Base-by-base conservation (phyloP, 257 asterid genomes). In the Salvia miltiorrhiza region DNA sequence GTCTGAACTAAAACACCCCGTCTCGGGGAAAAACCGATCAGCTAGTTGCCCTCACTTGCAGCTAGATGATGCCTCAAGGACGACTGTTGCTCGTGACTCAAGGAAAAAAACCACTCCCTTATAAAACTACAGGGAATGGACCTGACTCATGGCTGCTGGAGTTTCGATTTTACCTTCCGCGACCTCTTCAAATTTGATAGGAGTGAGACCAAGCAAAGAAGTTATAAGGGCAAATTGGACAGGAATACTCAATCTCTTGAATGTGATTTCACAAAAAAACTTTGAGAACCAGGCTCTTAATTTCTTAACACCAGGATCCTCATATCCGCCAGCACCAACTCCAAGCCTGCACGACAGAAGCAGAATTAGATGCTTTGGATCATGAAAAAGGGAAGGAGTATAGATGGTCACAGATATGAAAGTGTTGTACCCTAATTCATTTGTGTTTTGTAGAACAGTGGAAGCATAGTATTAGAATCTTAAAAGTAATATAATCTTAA, bases 61-160 rank as follows among this genome's bases (percentile, higher is more conserved):
- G 81, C 59, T n/a, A 63, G 73, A 45, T 83, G 76, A 60, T 64
- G 76, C 75, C 76, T 81, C 73, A 86, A 76, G 67, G 80, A 79
- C 14, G 85, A 84, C 66, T 73, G 90, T 14, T 90, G 91, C 79
- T 86, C 94, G 3, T 60, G 12, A 68, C 74, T 80, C 80, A 93
- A 80, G 26, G 73, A 79, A 23, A 52, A 79, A 65, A 87, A 88
- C 99, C 99, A 93, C 65, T 74, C 80, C 80, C 79, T 76, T 70
- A 87, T 48, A 68, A 80, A 77, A 16, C 67, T 73, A 39, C 58
- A 72, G 59, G 87, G 81, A 49, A 72, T 26, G 23, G 79, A 79
- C 39, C 74, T 84, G n/a, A 77, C 75, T 72, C 39, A 30, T 50
- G 53, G 64, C 47, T 63, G 64, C 50, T 9, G 69, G 66, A 61